phyloP scores from a whole-genome alignment of 371 early-diverging fungal genomes.

The Mortierella sp. region DNA sequence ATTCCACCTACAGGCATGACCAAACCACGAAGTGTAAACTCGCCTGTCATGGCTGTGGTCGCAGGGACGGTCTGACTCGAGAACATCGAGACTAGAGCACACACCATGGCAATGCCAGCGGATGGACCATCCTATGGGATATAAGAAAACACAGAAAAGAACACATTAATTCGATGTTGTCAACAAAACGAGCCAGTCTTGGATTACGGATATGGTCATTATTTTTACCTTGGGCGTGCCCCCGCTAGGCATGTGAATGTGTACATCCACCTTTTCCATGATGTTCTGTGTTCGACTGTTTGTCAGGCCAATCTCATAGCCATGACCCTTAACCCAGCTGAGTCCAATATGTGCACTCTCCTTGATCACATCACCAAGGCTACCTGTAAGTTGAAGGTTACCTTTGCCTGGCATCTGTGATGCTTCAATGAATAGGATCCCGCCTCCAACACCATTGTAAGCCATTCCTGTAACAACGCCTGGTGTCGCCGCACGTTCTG shows the following conservation, averaged over 20 bases:
- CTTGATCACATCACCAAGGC: slow-evolving; percentile 89
- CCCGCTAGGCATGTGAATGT: slow-evolving; percentile 90
- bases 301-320: slow-evolving; percentile 69
- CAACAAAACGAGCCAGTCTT: too few relatives aligned
- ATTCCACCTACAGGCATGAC: slow-evolving; percentile 91
- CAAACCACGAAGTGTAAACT: slow-evolving; percentile 86
- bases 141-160: not conserved
- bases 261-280: slow-evolving; percentile 71
- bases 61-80: slow-evolving; percentile 68
- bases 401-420: slow-evolving; percentile 84
- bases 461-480: slow-evolving; percentile 90
- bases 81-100: slow-evolving; percentile 83
- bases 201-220: not conserved
- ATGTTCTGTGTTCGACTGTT: slow-evolving; percentile 46
- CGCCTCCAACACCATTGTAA: slow-evolving; percentile 87
- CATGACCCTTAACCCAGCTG: slow-evolving; percentile 86
- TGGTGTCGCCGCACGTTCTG: slow-evolving; percentile 68
- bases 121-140: slow-evolving; percentile 77
- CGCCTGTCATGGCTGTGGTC: slow-evolving; percentile 87
- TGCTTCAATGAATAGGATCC: slow-evolving; percentile 84
- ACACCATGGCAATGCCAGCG: slow-evolving; percentile 80
- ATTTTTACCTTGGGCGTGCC: slow-evolving; percentile 74
- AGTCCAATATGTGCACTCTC: slow-evolving; percentile 88
- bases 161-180: not conserved
- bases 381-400: slow-evolving; percentile 79